Conservation (phyloP, 345 rosid species). For the Moricandia arvensis region DNA sequence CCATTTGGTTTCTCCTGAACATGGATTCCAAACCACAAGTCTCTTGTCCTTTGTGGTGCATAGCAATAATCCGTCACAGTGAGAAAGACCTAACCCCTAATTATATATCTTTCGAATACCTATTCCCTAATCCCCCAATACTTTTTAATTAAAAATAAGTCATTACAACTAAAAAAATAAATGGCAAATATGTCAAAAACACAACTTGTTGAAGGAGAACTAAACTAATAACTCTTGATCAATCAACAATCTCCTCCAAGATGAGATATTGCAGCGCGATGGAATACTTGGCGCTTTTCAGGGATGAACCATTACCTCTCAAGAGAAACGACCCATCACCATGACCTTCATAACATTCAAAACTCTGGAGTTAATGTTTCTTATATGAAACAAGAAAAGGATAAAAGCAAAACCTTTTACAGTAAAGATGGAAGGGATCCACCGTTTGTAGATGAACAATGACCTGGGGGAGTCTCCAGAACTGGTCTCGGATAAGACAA, state of each 20-base stretch:
- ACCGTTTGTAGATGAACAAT: slow-evolving; percentile 73
- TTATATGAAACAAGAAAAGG: background rate
- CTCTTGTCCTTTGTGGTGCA: background rate
- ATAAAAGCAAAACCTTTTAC: slow-evolving; percentile 46
- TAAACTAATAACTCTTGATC: no score
- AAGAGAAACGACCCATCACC: slow-evolving; percentile 64
- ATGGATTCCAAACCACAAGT: slow-evolving; percentile 12
- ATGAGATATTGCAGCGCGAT: slow-evolving; percentile 37
- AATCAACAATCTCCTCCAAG: slow-evolving; percentile 29
- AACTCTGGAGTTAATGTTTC: background rate
- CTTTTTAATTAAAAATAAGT: no score
- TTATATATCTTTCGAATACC: background rate
- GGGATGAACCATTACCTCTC: slow-evolving; percentile 35
- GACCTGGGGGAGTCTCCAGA: slow-evolving; percentile 66
- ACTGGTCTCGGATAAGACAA: slow-evolving; percentile 67
- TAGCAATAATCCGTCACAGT: background rate
- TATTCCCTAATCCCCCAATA: no score
- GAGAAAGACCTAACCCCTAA: background rate
- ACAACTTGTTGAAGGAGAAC: no score
- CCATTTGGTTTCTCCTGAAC: background rate
- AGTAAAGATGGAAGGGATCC: slow-evolving; percentile 59
- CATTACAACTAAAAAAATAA: no score
- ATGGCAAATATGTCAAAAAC: no score
- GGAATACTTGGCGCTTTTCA: slow-evolving; percentile 32
- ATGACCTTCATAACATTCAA: slow-evolving; percentile 45